phyloP scores from a whole-genome alignment of 2,329 filamentous ascomycete species.

The Dothistroma septosporum region DNA sequence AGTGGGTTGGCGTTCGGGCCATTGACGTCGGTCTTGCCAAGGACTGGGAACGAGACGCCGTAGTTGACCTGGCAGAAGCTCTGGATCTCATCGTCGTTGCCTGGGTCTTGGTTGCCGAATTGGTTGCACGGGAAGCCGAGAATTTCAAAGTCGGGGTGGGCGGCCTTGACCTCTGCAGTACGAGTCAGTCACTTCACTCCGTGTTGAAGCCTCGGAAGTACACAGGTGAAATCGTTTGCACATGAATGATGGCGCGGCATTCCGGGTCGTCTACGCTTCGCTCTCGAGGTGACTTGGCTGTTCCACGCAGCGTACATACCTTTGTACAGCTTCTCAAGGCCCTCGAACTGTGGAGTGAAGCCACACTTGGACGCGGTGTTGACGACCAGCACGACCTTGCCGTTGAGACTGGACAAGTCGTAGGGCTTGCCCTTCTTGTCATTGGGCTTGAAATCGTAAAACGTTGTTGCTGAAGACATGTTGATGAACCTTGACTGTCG shows the following conservation, averaged over 20 bases:
- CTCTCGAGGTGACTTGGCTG: not conserved
- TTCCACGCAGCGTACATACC: conserved; percentile 19
- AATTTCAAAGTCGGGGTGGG: conserved; percentile 74
- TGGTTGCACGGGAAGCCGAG: conserved; percentile 99
- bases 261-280: not conserved
- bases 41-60: conserved; percentile 83
- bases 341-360: conserved; percentile 92
- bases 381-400: conserved; percentile 92
- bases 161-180: conserved; percentile 53
- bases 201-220: too few species aligned
- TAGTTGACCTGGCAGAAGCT: conserved; percentile 87
- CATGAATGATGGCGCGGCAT: not conserved
- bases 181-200: too few species aligned
- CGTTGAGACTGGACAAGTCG: conserved; percentile 67
- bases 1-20: conserved; percentile 75
- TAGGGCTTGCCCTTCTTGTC: conserved; percentile 65
- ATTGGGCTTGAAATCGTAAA: conserved; percentile 78
- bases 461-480: conserved; percentile 66
- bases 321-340: conserved; percentile 88
- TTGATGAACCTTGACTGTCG: conserved; percentile 24
- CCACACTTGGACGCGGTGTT: conserved; percentile 99
- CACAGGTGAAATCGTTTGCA: too few species aligned
- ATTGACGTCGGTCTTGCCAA: conserved; percentile 93
- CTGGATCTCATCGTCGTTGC: conserved; percentile 60
- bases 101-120: conserved; percentile 87